A percentile compares a stretch with the other conserved stretches of the same genome.
phyloP scores from a whole-genome alignment of 139 green algal species.

The Gonium pectorale region DNA sequence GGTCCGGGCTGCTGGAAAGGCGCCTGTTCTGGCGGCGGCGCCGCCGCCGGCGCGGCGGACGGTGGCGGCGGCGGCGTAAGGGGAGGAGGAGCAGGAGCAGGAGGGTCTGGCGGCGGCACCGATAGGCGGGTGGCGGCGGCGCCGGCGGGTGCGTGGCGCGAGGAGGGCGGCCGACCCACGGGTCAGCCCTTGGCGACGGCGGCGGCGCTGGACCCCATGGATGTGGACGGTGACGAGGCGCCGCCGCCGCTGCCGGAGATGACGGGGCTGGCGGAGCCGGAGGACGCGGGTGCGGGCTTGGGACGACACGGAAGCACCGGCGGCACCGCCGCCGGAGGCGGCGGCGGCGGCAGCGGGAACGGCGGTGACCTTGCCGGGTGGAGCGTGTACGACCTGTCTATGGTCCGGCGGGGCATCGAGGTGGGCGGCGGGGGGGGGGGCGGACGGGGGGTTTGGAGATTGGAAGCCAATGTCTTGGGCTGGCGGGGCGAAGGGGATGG shows the following conservation, averaged over 20 bases:
- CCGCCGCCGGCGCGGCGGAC: not conserved
- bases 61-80: not conserved
- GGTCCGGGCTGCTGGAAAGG: slow-evolving; percentile 51
- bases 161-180: too few species aligned
- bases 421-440: not conserved
- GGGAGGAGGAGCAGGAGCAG: not conserved
- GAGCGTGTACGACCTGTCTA: not conserved
- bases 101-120: not conserved
- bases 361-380: not conserved
- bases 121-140: not conserved
- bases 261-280: too few species aligned
- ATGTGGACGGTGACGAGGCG: not conserved
- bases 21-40: not conserved
- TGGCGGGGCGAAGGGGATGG: too few species aligned
- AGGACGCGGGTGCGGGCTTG: too few species aligned
- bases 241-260: too few species aligned
- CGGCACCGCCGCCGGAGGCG: not conserved
- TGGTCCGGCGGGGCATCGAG: slow-evolving; percentile 7
- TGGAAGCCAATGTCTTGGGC: too few species aligned
- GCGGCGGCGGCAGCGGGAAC: not conserved
- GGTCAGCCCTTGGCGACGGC: too few species aligned
- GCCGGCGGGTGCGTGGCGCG: too few species aligned
- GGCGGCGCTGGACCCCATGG: too few species aligned
- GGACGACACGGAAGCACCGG: not conserved
- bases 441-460: too few species aligned